Evolutionary conservation across 1,139 yeast genomes (phyloP).

Genomic region (Suhomyces wounanorum): DNA sequence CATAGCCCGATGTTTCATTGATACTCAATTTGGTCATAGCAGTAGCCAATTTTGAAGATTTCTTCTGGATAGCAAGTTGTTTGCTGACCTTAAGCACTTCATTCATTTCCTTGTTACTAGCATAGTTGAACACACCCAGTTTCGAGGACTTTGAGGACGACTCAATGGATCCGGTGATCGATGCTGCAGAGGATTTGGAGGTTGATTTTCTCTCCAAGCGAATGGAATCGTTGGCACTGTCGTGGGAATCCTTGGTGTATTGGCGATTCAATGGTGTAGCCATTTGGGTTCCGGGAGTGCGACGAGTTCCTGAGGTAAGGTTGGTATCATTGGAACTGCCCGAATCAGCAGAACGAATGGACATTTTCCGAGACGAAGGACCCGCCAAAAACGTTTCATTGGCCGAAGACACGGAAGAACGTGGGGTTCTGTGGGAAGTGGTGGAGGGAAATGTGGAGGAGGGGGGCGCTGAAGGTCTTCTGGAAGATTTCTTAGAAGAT

Average conservation of each 20-base stretch:
- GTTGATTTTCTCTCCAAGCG: not conserved
- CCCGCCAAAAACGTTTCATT: constrained; percentile 6
- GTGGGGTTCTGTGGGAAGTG: constrained; percentile 5
- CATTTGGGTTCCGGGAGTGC: not conserved
- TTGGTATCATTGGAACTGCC: constrained; percentile 9
- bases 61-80: constrained; percentile 13
- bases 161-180: constrained; percentile 5
- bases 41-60: not conserved
- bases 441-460: constrained; percentile 1
- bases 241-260: not conserved
- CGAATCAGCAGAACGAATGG: constrained; percentile 9
- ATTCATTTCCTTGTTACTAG: constrained; percentile 19
- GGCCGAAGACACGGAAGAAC: constrained; percentile 9
- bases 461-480: constrained; percentile 6
- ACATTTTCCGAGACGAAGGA: constrained; percentile 7
- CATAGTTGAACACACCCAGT: constrained; percentile 11
- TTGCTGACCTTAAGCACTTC: constrained; percentile 19
- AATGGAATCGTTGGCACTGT: not conserved
- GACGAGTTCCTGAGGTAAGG: not conserved
- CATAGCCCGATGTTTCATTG: constrained; percentile 9
- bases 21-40: constrained; percentile 9
- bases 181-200: constrained; percentile 4
- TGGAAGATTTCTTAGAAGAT: constrained; percentile 8
- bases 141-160: constrained; percentile 1
- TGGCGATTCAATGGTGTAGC: constrained; percentile 2